A percentile compares a stretch with the other conserved stretches of the same genome.
Conservation (phyloP, 2,329 filamentous ascomycete species). For the Verticillium longisporum region DNA sequence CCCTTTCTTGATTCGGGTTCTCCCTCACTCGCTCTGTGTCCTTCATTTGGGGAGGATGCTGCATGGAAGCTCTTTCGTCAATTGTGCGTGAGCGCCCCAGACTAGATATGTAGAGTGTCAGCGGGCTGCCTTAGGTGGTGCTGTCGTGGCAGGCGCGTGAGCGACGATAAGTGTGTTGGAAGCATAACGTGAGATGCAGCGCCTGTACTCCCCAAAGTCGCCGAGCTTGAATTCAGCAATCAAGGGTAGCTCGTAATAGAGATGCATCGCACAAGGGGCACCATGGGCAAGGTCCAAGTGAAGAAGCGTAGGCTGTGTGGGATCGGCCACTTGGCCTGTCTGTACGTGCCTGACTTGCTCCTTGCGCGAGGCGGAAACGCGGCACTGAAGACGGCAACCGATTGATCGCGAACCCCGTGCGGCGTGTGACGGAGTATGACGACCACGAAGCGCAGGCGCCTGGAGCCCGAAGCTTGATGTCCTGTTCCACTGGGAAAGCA, state of each 20-base stretch:
- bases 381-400: background rate
- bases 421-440: background rate
- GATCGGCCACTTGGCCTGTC: background rate
- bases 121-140: no score
- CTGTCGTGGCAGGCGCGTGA: no score
- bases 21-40: background rate
- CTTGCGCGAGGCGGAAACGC: slow-evolving; percentile 1
- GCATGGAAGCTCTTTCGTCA: no score
- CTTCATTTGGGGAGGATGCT: no score
- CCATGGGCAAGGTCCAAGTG: background rate
- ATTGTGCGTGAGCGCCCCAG: no score
- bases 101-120: no score
- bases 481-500: no score
- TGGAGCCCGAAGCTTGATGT: background rate
- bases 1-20: background rate
- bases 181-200: no score
- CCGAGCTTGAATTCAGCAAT: background rate
- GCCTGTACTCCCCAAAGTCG: background rate
- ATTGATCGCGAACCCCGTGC: background rate
- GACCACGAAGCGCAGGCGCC: background rate
- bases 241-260: background rate
- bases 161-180: no score
- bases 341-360: background rate
- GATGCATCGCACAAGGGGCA: background rate
- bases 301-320: background rate